A percentile compares a stretch with the other conserved stretches of the same genome.
phyloP scores from a whole-genome alignment of 805 yeast species.

The Komagataella phaffii region DNA sequence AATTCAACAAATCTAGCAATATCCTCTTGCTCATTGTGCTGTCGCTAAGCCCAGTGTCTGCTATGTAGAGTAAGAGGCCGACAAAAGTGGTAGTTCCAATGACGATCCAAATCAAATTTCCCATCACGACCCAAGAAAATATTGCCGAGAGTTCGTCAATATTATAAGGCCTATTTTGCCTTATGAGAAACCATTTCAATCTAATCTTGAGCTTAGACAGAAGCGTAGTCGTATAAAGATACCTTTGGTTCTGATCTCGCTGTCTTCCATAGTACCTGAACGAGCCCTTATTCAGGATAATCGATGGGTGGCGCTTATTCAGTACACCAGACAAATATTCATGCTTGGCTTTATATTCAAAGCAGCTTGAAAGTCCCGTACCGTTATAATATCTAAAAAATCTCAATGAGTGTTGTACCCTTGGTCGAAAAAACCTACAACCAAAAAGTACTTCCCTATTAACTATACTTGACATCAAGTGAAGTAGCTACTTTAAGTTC shows the following conservation, averaged over 20 bases:
- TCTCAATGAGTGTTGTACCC: background rate
- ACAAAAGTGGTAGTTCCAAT: conserved; percentile 90
- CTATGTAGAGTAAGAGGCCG: conserved; percentile 59
- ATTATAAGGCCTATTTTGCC: conserved; percentile 30
- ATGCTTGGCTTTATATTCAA: background rate
- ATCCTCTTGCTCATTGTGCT: conserved; percentile 63
- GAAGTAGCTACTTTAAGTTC: background rate
- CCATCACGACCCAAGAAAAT: conserved; percentile 83
- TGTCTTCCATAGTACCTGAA: background rate
- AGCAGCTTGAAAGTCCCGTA: background rate
- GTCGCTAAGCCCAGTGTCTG: conserved; percentile 80
- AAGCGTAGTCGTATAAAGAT: background rate
- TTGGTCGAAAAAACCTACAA: background rate
- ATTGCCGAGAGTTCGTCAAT: conserved; percentile 85
- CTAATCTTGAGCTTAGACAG: background rate
- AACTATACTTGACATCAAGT: background rate
- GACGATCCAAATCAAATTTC: conserved; percentile 67
- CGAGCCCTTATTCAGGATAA: background rate
- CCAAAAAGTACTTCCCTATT: background rate
- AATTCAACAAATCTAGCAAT: background rate
- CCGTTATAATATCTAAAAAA: background rate
- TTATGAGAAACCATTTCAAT: conserved; percentile 2
- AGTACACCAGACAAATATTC: background rate
- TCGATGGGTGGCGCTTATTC: background rate
- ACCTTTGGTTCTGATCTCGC: background rate